Percentiles rank a stretch among this genome's conserved stretches.
Conservation (phyloP, 2,329 filamentous ascomycete genomes). For the Pseudogymnoascus sp. region DNA sequence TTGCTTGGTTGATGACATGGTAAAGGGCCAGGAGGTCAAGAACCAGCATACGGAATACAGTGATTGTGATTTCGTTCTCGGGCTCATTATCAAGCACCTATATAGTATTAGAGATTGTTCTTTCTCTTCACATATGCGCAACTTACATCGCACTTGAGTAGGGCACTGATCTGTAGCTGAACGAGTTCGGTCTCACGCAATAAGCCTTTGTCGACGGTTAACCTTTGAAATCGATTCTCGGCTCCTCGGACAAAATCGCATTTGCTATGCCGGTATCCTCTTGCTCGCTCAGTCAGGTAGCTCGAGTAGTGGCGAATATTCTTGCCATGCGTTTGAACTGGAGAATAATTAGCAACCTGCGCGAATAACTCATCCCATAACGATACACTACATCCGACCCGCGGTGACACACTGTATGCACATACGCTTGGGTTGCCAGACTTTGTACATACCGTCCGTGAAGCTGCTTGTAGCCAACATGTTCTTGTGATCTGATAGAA, state of each 20-base stretch:
- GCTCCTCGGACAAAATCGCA: conserved; percentile 82
- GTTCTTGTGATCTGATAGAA: conserved; percentile 72
- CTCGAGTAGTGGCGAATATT: conserved; percentile 90
- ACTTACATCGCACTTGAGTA: conserved; percentile 84
- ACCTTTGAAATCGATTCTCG: conserved; percentile 72
- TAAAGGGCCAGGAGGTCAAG: conserved; percentile 84
- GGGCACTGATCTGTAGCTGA: conserved; percentile 74
- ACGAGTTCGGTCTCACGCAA: conserved; percentile 86
- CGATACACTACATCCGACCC: neutral
- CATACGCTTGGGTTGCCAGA: neutral
- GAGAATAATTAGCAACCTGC: neutral
- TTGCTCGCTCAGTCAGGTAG: conserved; percentile 76
- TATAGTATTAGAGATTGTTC: conserved; percentile 17
- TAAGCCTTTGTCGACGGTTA: conserved; percentile 85
- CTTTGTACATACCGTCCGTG: conserved; percentile 60
- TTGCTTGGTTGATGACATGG: conserved; percentile 90
- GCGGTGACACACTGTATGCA: conserved; percentile 18
- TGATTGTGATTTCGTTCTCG: conserved; percentile 94
- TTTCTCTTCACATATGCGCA: neutral
- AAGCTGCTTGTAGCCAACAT: conserved; percentile 83
- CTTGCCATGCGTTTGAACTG: conserved; percentile 87
- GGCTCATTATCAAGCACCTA: conserved; percentile 80
- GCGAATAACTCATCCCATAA: neutral
- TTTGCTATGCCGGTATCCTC: conserved; percentile 74
- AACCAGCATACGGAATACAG: conserved; percentile 84